Conservation (phyloP, 345 rosid genomes). For the Salix brachista region DNA sequence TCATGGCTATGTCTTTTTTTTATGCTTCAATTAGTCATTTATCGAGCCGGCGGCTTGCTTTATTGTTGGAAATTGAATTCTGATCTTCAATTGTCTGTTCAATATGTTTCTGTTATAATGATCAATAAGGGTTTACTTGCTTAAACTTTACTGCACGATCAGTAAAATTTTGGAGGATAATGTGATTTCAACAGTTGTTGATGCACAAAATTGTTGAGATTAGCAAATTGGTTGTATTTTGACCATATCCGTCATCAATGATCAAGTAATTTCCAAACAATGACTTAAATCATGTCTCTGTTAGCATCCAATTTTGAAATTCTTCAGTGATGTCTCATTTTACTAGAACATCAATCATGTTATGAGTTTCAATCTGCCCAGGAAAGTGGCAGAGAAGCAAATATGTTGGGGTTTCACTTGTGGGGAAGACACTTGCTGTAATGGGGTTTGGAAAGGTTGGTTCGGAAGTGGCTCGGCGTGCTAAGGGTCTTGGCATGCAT, state of each 20-base stretch:
- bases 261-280: background rate
- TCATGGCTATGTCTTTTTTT: background rate
- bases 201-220: background rate
- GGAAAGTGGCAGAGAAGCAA: constrained; percentile 30
- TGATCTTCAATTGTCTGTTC: background rate
- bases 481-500: constrained; percentile 27
- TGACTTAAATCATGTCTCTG: background rate
- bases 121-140: background rate
- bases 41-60: constrained; percentile 4
- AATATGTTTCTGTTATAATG: background rate
- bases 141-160: background rate
- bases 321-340: background rate
- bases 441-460: constrained; percentile 32
- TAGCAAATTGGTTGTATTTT: background rate
- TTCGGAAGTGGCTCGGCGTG: constrained; percentile 26
- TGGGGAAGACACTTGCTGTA: constrained; percentile 26
- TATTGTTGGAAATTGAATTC: background rate
- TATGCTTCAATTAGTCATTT: constrained; percentile 10
- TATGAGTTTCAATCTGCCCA: background rate
- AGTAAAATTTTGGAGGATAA: background rate
- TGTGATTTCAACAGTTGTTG: background rate
- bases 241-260: background rate
- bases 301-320: background rate
- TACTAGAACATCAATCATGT: background rate
- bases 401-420: constrained; percentile 24